A percentile compares a stretch with the other conserved stretches of the same genome.
phyloP scores from a whole-genome alignment of 495 filamentous ascomycete species.

The Penicillium soppii region DNA sequence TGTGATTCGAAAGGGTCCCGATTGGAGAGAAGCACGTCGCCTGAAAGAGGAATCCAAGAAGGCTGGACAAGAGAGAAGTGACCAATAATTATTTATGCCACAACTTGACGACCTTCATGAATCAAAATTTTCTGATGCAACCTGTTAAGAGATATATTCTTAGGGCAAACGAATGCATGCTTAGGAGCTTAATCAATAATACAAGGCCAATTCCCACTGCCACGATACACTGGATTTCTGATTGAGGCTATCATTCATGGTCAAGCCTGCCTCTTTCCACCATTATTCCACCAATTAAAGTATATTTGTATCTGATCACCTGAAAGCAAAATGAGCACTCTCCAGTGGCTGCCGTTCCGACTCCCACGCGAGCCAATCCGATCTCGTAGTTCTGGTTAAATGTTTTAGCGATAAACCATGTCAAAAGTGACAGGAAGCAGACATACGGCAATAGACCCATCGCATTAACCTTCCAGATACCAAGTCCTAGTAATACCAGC shows the following conservation, averaged over 20 bases:
- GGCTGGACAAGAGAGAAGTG: constrained; percentile 4
- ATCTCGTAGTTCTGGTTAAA: constrained; percentile 73
- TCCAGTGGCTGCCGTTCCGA: constrained; percentile 74
- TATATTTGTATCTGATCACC: constrained; percentile 21
- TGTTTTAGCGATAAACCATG: constrained; percentile 14
- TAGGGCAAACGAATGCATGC: background rate
- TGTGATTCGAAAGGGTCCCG: constrained; percentile 42
- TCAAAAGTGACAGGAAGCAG: background rate
- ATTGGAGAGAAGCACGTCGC: constrained; percentile 48
- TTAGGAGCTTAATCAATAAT: background rate
- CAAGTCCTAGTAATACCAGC: constrained; percentile 74
- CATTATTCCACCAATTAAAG: background rate
- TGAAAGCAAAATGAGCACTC: constrained; percentile 54
- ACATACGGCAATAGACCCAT: constrained; percentile 95
- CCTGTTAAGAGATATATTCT: background rate
- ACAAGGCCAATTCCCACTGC: background rate
- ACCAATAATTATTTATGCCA: background rate
- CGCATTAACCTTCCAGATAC: constrained; percentile 93
- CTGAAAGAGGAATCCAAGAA: constrained; percentile 19
- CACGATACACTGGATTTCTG: background rate
- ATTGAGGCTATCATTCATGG: background rate
- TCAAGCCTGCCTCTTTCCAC: background rate
- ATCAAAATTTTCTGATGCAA: background rate
- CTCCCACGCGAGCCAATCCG: constrained; percentile 96
- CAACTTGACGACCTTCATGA: background rate